Evolutionary conservation across 768 basidiomycete genomes (phyloP).

Genomic region (Exidia glandulosa): DNA sequence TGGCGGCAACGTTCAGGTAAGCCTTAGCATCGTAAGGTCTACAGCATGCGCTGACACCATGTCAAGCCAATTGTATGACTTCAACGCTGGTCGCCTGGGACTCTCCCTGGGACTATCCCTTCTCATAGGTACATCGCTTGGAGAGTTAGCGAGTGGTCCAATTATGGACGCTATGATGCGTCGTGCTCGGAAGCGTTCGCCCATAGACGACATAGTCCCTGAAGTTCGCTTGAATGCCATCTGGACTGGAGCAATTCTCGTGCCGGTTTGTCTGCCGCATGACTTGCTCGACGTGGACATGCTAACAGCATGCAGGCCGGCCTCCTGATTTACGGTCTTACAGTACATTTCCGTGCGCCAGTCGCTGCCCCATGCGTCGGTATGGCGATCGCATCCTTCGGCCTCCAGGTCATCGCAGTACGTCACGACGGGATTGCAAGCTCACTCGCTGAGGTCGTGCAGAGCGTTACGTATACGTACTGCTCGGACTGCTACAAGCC

Average conservation of each 20-base stretch:
- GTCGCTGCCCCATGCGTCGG: neutral
- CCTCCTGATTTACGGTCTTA: conserved; percentile 3
- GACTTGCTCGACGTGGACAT: neutral
- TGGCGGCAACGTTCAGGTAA: conserved; percentile 12
- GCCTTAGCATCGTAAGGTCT: neutral
- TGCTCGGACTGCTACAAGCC: conserved; percentile 2
- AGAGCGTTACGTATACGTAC: conserved; percentile 3
- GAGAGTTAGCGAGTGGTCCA: conserved; percentile 3
- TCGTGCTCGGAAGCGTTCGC: neutral
- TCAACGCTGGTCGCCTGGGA: conserved; percentile 17
- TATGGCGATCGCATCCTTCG: conserved; percentile 2
- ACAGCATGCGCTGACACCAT: conserved; percentile 9
- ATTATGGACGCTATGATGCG: conserved; percentile 1
- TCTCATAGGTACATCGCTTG: neutral
- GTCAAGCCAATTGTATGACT: conserved; percentile 28
- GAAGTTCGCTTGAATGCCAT: conserved; percentile 3
- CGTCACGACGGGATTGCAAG: neutral
- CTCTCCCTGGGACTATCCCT: neutral
- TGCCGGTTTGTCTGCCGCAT: conserved; percentile 2
- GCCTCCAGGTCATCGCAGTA: conserved; percentile 3
- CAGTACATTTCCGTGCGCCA: neutral
- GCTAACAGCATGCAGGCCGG: neutral
- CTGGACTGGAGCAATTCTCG: conserved; percentile 5
- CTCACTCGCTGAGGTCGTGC: neutral
- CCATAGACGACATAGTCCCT: neutral